Percentiles rank a stretch among this genome's conserved stretches.
phyloP scores from a whole-genome alignment of 768 basidiomycete genomes.

The Lactarius sp. region DNA sequence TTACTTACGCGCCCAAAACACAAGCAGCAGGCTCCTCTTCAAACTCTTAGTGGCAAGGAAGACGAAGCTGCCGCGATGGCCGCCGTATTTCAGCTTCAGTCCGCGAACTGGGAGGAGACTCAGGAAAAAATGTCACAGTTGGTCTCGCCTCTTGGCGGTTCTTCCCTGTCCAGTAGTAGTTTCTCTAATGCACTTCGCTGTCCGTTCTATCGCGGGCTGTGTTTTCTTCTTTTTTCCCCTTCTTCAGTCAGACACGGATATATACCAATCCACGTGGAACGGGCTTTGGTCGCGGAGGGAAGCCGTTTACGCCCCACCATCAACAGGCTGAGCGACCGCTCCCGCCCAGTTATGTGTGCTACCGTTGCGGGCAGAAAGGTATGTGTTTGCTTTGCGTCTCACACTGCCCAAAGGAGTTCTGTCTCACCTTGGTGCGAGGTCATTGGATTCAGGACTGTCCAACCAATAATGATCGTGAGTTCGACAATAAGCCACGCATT shows the following conservation, averaged over 20 bases:
- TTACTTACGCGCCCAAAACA: conserved; percentile 1
- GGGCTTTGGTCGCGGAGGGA: conserved; percentile 52
- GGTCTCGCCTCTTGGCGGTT: conserved; percentile 57
- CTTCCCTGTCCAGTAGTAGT: conserved; percentile 63
- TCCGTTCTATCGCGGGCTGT: conserved; percentile 26
- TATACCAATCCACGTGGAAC: conserved; percentile 64
- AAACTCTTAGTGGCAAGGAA: conserved; percentile 41
- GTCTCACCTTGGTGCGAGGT: conserved; percentile 43
- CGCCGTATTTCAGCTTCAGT: conserved; percentile 96
- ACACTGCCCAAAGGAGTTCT: neutral
- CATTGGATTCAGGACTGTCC: conserved; percentile 99
- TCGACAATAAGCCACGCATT: conserved; percentile 90
- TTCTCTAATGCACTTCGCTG: conserved; percentile 63
- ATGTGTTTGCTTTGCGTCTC: conserved; percentile 8
- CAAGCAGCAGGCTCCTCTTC: conserved; percentile 29
- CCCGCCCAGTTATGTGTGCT: conserved; percentile 95
- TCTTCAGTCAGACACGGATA: conserved; percentile 59
- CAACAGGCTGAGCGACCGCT: conserved; percentile 69
- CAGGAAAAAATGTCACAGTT: conserved; percentile 99
- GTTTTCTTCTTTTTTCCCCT: conserved; percentile 15
- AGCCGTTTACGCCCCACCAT: conserved; percentile 48
- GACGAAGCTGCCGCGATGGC: conserved; percentile 95
- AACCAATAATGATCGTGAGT: conserved; percentile 93
- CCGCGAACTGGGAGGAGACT: conserved; percentile 95
- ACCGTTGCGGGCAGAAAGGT: conserved; percentile 98